phyloP scores from a whole-genome alignment of 768 basidiomycete genomes.

The Galerina marginata region DNA sequence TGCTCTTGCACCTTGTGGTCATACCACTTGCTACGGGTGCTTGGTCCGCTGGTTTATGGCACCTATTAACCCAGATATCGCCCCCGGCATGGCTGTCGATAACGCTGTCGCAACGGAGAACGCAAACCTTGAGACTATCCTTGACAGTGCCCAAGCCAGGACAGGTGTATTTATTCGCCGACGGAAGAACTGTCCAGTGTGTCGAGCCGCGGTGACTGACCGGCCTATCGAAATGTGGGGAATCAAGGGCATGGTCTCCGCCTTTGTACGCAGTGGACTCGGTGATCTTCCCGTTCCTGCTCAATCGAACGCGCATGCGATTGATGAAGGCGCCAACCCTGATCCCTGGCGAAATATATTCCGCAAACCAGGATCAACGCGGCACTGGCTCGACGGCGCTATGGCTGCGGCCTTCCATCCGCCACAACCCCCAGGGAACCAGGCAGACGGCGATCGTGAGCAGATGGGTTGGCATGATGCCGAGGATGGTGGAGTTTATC shows the following conservation, averaged over 20 bases:
- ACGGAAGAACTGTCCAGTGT: slow-evolving; percentile 77
- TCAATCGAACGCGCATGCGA: slow-evolving; percentile 25
- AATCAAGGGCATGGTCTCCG: slow-evolving; percentile 67
- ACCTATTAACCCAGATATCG: slow-evolving; percentile 35
- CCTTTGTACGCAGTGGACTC: slow-evolving; percentile 59
- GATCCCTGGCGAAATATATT: slow-evolving; percentile 79
- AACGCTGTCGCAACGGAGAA: slow-evolving; percentile 25
- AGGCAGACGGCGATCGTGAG: slow-evolving; percentile 35
- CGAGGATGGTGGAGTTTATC: slow-evolving; percentile 79
- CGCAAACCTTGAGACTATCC: slow-evolving; percentile 21
- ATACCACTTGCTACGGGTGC: slow-evolving; percentile 72
- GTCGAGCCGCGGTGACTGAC: slow-evolving; percentile 61
- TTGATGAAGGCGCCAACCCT: slow-evolving; percentile 26
- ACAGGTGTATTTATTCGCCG: slow-evolving; percentile 53
- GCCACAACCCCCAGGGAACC: slow-evolving; percentile 9
- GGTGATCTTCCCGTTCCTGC: slow-evolving; percentile 36
- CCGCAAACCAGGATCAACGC: slow-evolving; percentile 25
- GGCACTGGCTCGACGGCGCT: neutral
- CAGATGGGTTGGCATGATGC: slow-evolving; percentile 70
- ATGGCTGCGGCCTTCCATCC: neutral
- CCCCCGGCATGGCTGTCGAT: slow-evolving; percentile 36
- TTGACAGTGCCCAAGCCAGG: slow-evolving; percentile 46
- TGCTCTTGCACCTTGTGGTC: slow-evolving; percentile 77
- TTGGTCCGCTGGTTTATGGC: slow-evolving; percentile 79
- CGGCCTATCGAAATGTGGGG: slow-evolving; percentile 76